Base-by-base conservation (phyloP, 1,284 basidiomycete genomes). In the Mycosarcoma mackinlayi region DNA sequence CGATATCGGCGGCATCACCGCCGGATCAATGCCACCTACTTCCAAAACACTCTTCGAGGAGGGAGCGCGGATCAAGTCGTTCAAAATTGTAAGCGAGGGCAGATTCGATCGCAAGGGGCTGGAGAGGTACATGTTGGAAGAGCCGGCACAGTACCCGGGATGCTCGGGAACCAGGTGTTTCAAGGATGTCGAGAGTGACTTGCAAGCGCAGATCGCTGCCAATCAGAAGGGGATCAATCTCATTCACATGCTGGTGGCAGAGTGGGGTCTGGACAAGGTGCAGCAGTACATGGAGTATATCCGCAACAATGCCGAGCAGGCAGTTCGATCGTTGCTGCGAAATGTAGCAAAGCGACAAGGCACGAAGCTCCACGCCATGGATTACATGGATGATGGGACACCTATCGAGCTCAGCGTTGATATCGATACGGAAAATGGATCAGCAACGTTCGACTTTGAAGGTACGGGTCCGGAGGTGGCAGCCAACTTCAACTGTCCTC, bases 151-250 rank as follows among this genome's bases (percentile, higher is more conserved):
- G 81, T 94, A 93, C 80, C 79, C 81, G 1, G 83, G 82, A 13
- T 84, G 83, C 65, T 82, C 79, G 0, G 83, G 83, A 13, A 79
- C 77, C 0, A 68, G 84, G 3, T 84, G 83, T 64, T 76, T 95
- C 56, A 85, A 90, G 49, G 93, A 97, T 79, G 90, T 95, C 14
- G 92, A 94, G 85, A 91, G 91, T 72, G 94, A 97, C 82, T 83
- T 97, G 59, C 93, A 94, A 83, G 94, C 94, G 51, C 94, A 96
- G 90, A 91, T 98, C 61, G 92, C 94, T 0, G 94, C 95, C 16
- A 97, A 96, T 82, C 89, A 95, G 83, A 97, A 96, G 85, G 94
- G 93, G 14, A 89, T 83, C 62, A 75, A 71, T 19, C 52, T 82
- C 39, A 73, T 77, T 53, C 70, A 75, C 59, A 50, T 80, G 88